Percentiles rank a stretch among this genome's conserved stretches.
Conservation (phyloP, 139 green algal species). For the Tetraselmis striata region DNA sequence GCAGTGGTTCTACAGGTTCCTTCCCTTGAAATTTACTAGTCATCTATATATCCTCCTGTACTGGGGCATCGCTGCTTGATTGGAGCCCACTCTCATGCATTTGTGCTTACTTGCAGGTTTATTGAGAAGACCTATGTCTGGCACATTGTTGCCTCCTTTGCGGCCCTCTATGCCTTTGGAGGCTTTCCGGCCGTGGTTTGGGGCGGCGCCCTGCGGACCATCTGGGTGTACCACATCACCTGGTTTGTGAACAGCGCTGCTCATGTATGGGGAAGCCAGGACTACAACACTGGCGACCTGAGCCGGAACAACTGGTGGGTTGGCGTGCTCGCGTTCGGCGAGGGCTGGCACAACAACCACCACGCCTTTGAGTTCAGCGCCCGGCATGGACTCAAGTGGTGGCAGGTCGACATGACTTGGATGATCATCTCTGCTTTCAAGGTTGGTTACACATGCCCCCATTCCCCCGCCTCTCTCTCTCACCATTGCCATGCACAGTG, state of each 20-base stretch:
- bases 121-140: slow-evolving; percentile 60
- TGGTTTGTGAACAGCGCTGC: slow-evolving; percentile 61
- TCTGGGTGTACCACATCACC: slow-evolving; percentile 55
- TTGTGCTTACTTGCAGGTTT: slow-evolving; percentile 35
- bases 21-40: too few species aligned
- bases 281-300: slow-evolving; percentile 48
- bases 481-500: neutral
- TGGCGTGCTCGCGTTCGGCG: slow-evolving; percentile 65
- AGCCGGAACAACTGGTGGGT: slow-evolving; percentile 44
- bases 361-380: slow-evolving; percentile 64
- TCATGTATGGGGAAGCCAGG: slow-evolving; percentile 62
- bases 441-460: neutral
- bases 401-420: slow-evolving; percentile 77
- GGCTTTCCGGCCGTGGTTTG: slow-evolving; percentile 44
- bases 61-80: too few species aligned
- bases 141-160: slow-evolving; percentile 30
- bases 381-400: slow-evolving; percentile 65
- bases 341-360: slow-evolving; percentile 75
- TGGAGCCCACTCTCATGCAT: too few species aligned
- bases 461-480: neutral
- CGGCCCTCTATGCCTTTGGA: slow-evolving; percentile 30
- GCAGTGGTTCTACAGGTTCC: slow-evolving; percentile 58
- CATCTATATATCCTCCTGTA: too few species aligned
- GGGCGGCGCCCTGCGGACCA: slow-evolving; percentile 31
- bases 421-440: slow-evolving; percentile 38